Base-by-base conservation (phyloP, 2,329 filamentous ascomycete genomes). In the Sporothrix pallida region DNA sequence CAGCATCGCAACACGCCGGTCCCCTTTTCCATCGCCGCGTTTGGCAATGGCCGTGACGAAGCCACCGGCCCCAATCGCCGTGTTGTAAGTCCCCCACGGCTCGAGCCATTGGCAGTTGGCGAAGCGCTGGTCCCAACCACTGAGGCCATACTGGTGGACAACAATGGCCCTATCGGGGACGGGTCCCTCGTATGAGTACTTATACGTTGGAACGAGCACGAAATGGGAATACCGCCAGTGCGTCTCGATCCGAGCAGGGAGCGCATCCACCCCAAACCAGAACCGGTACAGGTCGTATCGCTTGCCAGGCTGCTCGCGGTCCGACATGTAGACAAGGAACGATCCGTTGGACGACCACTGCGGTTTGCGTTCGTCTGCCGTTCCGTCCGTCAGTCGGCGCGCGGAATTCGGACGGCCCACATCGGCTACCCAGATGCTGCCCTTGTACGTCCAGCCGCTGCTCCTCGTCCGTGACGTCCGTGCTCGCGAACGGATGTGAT, bases 371-470 rank as follows among this genome's bases (percentile, higher is more conserved):
- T 56, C 52, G n/a, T 56, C 52, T 10, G 20, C 20, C 8, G 52
- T 12, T 8, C 52, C 52, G 52, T 56, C 52, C 17, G 52, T 56
- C 20, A 56, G 8, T 3, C 52, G 52, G 9, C 52, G 52, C 52
- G 52, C 52, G 8, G 17, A 56, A n/a, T 56, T n/a, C 10, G n/a
- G 4, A 5, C 12, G 8, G n/a, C 52, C 52, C 52, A 23, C 52
- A 9, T 56, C 9, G n/a, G 52, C 52, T 17, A 56, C n/a, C 52
- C 52, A 56, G n/a, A 56, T 60, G 56, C 56, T 60, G 56, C 23
- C 13, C 3, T 15, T 60, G 26, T 15, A 37, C 2, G 23, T 60
- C 56, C 56, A 60, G 31, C 26, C 15, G 23, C 15, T 17, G 12
- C 15, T 60, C 13, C 20, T 7, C 8, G n/a, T 56, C 1, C 23